Conservation (phyloP, 176 grass and related monocot genomes). For the Rhynchospora tenuis region DNA sequence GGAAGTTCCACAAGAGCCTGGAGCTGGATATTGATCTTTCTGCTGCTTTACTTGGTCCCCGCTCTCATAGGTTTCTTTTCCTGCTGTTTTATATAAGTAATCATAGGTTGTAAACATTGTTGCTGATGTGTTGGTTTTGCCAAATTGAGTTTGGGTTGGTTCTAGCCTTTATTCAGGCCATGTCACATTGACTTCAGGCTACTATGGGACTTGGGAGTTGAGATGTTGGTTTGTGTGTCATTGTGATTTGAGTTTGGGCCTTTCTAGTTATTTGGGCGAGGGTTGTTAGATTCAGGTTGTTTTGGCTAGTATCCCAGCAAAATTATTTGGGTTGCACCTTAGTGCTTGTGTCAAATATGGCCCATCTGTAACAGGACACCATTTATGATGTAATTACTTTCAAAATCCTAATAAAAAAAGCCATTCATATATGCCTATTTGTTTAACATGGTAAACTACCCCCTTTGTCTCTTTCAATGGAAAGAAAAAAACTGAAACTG, state of each 20-base stretch:
- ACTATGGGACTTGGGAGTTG: not conserved
- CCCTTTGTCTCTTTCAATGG: not conserved
- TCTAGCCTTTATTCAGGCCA: not conserved
- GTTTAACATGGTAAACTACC: not conserved
- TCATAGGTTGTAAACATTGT: not conserved
- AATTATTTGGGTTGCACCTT: not conserved
- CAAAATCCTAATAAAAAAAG: not conserved
- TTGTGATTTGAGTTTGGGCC: not conserved
- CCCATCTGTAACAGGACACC: not conserved
- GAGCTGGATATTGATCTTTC: conserved; percentile 90
- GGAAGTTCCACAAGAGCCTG: conserved; percentile 93
- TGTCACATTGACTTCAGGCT: not conserved
- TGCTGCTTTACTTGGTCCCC: conserved; percentile 79
- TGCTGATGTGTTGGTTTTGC: not conserved
- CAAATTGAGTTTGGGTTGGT: not conserved
- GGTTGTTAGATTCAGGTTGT: not conserved
- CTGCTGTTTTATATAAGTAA: not conserved
- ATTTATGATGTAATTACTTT: not conserved
- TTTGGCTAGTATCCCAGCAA: not conserved
- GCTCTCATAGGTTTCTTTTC: conserved; percentile 68
- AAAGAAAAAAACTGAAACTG: not conserved
- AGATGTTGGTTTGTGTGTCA: not conserved
- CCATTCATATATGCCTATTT: not conserved
- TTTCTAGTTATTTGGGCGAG: not conserved
- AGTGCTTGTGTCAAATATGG: not conserved